Evolutionary conservation across 2,329 filamentous ascomycete genomes (phyloP), one percentile per base, ranked within the genome.

Genomic region (Monosporascus cannonballus): DNA sequence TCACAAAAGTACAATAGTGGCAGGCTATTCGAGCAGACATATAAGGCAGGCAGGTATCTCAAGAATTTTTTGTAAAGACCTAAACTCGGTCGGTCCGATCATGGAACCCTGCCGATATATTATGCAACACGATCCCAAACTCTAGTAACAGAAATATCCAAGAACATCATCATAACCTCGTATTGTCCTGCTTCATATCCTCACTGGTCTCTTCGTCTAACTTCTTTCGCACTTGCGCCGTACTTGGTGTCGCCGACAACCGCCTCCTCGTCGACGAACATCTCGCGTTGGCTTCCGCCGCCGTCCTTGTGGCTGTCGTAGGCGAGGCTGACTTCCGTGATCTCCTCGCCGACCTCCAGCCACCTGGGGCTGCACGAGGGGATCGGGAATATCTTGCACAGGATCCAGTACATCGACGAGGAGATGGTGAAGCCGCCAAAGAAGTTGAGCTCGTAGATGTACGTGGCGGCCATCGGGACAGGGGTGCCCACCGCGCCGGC

Each of bases 361-460:
- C 91, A 96, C 7, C 67, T 74, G 11, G 86, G 79, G 64, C 88
- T 92, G 4, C 80, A 85, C 1, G 87, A 90, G 0, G 88, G 86
- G 0, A 96, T 71, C 0, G 90, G 90, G 56, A 72, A 88, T 25
- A 91, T 36, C 53, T 73, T 80, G 67, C 86, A 91, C 1, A 96
- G 75, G 0, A 68, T 51, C 73, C 81, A 95, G 71, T 96, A 96
- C 7, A 85, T 71, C 0, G 58, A 65, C 0, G 75, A 74, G 0
- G 89, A 81, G 11, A 95, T 80, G 47, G 90, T 75, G 66, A 96
- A 92, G 0, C 92, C 92, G 44, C 81, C 80, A 68, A 96, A 95
- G 75, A 92, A 96, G 70, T 96, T 96, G 61, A 96, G 65, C 59
- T 91, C 89, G 75, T 96, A 96, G 54, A 96, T 83, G 65, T 95